Evolutionary conservation across 495 filamentous ascomycete genomes (phyloP).

Genomic region (Talaromyces thailandensis): DNA sequence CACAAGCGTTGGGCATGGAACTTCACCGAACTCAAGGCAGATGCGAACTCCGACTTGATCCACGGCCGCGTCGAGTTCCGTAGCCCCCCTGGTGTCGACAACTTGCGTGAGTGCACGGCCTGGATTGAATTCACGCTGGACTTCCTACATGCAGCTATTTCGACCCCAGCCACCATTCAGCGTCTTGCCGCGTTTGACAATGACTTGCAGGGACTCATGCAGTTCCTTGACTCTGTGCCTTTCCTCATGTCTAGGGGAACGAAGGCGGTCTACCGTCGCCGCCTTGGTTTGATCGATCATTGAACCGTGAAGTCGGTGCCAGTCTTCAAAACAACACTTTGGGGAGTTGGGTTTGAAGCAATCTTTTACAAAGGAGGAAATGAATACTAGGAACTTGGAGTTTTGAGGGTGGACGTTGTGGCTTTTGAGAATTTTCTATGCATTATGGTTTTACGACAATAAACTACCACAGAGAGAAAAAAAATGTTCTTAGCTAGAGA

Average conservation of each 20-base stretch:
- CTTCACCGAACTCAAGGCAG: background rate
- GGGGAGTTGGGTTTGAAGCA: background rate
- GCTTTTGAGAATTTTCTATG: background rate
- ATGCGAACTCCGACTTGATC: background rate
- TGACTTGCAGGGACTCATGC: background rate
- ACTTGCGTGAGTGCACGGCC: background rate
- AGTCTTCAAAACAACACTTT: background rate
- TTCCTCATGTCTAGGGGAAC: background rate
- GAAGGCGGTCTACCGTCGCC: background rate
- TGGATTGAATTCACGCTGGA: background rate
- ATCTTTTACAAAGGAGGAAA: background rate
- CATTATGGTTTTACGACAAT: background rate
- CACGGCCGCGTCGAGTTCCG: background rate
- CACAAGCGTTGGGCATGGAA: background rate
- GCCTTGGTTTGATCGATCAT: background rate
- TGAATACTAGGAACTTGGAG: background rate
- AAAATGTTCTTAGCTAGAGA: background rate
- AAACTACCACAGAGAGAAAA: background rate
- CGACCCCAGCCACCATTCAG: background rate
- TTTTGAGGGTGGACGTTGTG: background rate
- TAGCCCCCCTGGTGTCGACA: background rate
- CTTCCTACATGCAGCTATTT: background rate
- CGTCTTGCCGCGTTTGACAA: background rate
- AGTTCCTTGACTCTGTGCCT: background rate
- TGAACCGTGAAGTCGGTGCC: too few species aligned